phyloP scores from a whole-genome alignment of 2,329 filamentous ascomycete genomes.

The Lithohypha guttulata region DNA sequence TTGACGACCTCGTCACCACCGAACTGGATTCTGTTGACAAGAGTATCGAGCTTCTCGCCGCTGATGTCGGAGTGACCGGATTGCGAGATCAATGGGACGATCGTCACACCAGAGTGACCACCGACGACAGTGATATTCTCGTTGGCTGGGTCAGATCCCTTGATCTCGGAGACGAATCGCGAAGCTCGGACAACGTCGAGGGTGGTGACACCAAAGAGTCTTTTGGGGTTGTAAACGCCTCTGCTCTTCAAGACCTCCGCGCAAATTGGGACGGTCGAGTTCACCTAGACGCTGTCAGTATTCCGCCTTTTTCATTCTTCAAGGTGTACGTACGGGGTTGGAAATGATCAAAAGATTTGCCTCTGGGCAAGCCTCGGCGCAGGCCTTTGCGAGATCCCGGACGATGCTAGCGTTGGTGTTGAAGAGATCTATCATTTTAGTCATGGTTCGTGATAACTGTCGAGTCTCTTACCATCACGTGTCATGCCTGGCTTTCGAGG shows the following conservation, averaged over 20 bases:
- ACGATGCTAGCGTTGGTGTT: slow-evolving; percentile 99
- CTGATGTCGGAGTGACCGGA: slow-evolving; percentile 74
- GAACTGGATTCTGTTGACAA: slow-evolving; percentile 94
- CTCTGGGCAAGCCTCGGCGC: slow-evolving; percentile 75
- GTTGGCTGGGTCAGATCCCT: slow-evolving; percentile 76
- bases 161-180: slow-evolving; percentile 93
- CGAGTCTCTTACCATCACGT: slow-evolving; percentile 60
- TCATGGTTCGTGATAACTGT: background rate
- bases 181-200: slow-evolving; percentile 96
- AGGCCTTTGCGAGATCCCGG: slow-evolving; percentile 92
- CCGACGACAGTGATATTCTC: slow-evolving; percentile 95
- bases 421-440: slow-evolving; percentile 64
- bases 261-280: slow-evolving; percentile 97
- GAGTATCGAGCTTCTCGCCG: slow-evolving; percentile 60
- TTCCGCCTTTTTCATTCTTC: background rate
- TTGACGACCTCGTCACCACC: slow-evolving; percentile 98
- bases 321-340: slow-evolving; percentile 65
- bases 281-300: slow-evolving; percentile 47
- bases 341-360: slow-evolving; percentile 96
- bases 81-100: slow-evolving; percentile 95
- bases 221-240: slow-evolving; percentile 98
- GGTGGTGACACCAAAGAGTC: slow-evolving; percentile 97
- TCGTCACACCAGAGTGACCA: slow-evolving; percentile 96
- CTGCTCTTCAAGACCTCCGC: slow-evolving; percentile 92
- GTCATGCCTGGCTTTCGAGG: slow-evolving; percentile 99